A percentile compares a stretch with the other conserved stretches of the same genome.
phyloP scores from a whole-genome alignment of 2,329 filamentous ascomycete genomes.

The Ophiostoma novo-ulmi region DNA sequence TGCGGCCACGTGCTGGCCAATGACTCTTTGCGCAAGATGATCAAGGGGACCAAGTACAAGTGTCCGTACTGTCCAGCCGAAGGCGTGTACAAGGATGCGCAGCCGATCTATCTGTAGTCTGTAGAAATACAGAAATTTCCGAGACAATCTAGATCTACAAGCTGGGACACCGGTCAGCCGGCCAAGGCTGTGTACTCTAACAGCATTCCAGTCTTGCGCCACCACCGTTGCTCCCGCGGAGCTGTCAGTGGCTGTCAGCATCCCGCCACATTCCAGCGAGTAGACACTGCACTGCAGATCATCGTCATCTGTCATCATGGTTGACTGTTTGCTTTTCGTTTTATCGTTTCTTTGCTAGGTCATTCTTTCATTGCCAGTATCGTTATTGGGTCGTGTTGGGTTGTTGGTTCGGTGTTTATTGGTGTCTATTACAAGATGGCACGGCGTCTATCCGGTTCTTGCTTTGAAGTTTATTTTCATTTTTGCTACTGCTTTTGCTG shows the following conservation, averaged over 20 bases:
- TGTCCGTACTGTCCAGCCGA: conserved; percentile 94
- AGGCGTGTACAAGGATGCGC: conserved; percentile 70
- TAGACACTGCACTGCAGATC: not conserved
- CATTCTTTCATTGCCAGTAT: not conserved
- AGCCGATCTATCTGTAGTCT: conserved; percentile 60
- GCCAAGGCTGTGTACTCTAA: not conserved
- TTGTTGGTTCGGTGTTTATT: not conserved
- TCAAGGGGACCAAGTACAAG: conserved; percentile 78
- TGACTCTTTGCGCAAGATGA: conserved; percentile 67
- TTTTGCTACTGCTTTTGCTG: not conserved
- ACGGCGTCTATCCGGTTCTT: not conserved
- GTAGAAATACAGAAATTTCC: too few species aligned
- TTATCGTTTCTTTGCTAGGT: not conserved
- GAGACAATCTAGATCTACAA: too few species aligned
- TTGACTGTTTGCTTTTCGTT: not conserved
- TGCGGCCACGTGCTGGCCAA: conserved; percentile 91
- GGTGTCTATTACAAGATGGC: not conserved
- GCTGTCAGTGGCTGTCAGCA: not conserved
- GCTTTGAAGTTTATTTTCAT: not conserved
- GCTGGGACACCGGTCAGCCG: not conserved
- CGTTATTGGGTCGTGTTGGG: not conserved
- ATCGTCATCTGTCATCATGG: not conserved
- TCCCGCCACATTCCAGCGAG: not conserved
- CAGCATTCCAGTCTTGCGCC: not conserved
- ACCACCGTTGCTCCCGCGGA: not conserved